Conservation (phyloP, 331 rosid species). For the Prunus yedoensis region DNA sequence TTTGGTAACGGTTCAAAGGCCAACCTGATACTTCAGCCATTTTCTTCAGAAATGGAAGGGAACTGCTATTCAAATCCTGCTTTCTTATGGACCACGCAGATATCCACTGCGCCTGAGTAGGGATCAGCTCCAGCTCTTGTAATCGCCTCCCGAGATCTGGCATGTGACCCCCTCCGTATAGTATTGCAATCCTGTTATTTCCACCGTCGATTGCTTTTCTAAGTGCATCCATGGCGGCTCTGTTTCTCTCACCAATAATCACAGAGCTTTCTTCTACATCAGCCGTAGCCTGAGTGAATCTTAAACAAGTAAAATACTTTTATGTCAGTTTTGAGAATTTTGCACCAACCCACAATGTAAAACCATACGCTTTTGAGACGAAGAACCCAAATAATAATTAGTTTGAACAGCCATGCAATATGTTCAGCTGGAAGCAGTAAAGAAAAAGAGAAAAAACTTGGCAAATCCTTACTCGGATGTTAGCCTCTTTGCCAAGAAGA, state of each 20-base stretch:
- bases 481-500: conserved; percentile 81
- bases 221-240: conserved; percentile 68
- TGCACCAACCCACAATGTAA: not conserved
- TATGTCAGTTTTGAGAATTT: conserved; percentile 26
- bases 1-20: conserved; percentile 93
- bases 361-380: not conserved
- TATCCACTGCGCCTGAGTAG: conserved; percentile 73
- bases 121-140: conserved; percentile 72
- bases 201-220: conserved; percentile 60
- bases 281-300: conserved; percentile 73
- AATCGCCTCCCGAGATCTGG: conserved; percentile 88
- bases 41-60: conserved; percentile 75
- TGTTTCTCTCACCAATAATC: conserved; percentile 84
- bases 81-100: conserved; percentile 90
- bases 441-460: conserved; percentile 3
- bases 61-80: conserved; percentile 42
- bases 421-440: not conserved
- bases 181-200: conserved; percentile 79
- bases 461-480: conserved; percentile 66
- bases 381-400: not conserved
- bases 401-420: not conserved
- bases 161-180: conserved; percentile 99
- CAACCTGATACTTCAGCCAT: conserved; percentile 76
- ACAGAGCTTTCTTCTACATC: conserved; percentile 85
- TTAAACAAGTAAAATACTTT: conserved; percentile 29